phyloP scores from a whole-genome alignment of 257 asterid species.

The Solanum arcanum region DNA sequence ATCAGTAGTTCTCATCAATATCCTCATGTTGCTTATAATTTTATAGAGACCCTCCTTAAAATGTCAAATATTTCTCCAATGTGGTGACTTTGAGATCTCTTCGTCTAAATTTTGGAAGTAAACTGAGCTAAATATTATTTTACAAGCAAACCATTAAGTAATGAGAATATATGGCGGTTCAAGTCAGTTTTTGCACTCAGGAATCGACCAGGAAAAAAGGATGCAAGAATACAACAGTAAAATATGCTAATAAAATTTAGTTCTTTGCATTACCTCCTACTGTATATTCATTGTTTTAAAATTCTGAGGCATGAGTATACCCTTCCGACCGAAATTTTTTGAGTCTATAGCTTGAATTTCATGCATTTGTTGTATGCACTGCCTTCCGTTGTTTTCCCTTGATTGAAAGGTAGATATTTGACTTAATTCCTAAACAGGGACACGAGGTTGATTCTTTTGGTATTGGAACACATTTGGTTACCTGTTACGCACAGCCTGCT shows the following conservation, averaged over 20 bases:
- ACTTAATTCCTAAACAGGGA: slow-evolving; percentile 46
- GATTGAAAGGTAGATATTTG: background rate
- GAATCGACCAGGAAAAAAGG: background rate
- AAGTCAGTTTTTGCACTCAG: background rate
- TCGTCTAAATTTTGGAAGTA: background rate
- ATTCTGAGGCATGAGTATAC: background rate
- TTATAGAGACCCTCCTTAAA: background rate
- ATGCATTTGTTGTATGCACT: background rate
- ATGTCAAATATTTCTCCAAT: background rate
- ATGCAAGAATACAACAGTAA: background rate
- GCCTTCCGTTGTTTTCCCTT: background rate
- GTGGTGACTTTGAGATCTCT: background rate
- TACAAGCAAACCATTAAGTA: background rate
- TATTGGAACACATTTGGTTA: slow-evolving; percentile 92
- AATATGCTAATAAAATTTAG: background rate
- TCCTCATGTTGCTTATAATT: background rate
- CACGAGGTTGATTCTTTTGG: slow-evolving; percentile 93
- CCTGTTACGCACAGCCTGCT: slow-evolving; percentile 96
- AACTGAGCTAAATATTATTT: background rate
- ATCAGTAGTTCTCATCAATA: background rate
- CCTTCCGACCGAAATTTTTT: background rate
- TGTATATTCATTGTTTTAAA: background rate
- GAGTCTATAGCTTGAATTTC: background rate
- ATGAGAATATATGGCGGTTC: background rate
- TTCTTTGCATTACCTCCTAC: background rate